phyloP scores from a whole-genome alignment of 208 protist species.

The Leishmania braziliensis region DNA sequence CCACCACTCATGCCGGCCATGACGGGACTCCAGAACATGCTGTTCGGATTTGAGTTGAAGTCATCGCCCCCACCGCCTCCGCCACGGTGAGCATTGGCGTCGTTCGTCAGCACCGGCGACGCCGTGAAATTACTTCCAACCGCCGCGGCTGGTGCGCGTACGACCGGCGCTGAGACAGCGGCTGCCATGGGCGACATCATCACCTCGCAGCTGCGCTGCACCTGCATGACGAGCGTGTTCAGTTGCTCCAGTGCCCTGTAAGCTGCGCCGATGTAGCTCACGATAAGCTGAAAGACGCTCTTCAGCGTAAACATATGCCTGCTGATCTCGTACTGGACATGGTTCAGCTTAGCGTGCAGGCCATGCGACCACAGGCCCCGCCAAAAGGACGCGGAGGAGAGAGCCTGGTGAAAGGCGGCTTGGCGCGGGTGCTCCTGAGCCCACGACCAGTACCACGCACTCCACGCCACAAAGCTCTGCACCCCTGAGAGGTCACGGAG shows the following conservation, averaged over 20 bases:
- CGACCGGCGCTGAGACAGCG: slow-evolving; percentile 16
- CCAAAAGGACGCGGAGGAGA: slow-evolving; percentile 50
- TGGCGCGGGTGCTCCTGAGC: slow-evolving; percentile 49
- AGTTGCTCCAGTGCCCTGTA: slow-evolving; percentile 55
- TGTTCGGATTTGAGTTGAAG: slow-evolving; percentile 16
- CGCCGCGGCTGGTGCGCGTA: not conserved
- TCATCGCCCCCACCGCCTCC: slow-evolving; percentile 5
- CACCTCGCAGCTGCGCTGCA: slow-evolving; percentile 43
- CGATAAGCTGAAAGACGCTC: slow-evolving; percentile 50
- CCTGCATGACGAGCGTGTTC: slow-evolving; percentile 38
- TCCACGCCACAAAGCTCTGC: slow-evolving; percentile 61
- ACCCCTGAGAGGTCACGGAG: slow-evolving; percentile 56
- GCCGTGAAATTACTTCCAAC: not conserved
- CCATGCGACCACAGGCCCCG: slow-evolving; percentile 30
- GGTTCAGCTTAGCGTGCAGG: slow-evolving; percentile 12
- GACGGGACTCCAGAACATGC: slow-evolving; percentile 24
- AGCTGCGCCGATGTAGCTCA: slow-evolving; percentile 52
- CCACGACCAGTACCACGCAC: slow-evolving; percentile 76
- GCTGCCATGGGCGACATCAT: slow-evolving; percentile 31
- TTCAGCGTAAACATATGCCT: slow-evolving; percentile 56
- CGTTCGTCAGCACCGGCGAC: not conserved
- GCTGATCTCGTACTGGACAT: slow-evolving; percentile 36
- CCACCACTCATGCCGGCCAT: not conserved
- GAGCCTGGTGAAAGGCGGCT: slow-evolving; percentile 47
- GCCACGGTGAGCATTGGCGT: not conserved